Evolutionary conservation across 306 rosid genomes (phyloP), one percentile per base, ranked within the genome.

Genomic region (Vigna unguiculata): DNA sequence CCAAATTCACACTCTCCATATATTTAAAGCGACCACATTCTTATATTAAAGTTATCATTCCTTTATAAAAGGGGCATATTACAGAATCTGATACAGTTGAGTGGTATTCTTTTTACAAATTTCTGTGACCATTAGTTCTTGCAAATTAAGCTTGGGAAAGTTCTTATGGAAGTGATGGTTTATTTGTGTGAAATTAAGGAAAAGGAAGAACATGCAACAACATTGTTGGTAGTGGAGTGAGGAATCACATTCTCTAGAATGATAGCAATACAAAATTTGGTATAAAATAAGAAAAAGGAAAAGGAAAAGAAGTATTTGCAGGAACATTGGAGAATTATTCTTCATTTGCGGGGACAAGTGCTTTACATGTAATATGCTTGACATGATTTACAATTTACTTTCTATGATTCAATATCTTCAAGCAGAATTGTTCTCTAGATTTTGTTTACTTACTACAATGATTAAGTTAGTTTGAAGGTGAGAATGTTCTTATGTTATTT

Each of bases 231-330:
- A 82, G 80, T 80, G 84, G 75, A 58, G 65, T 47, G 17, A 74
- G 71, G 87, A 76, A 88, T 83, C 86, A 21, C 63, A 83, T 88
- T 83, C 89, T 67, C 70, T 14, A 10, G 17, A 11, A 43, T 43
- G 32, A 60, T 49, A 41, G 19, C 59, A 76, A 71, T 63, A 25
- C 34, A 34, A 54, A 30, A 43, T 13, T 54, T 59, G 54, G 61
- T 19, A 34, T 62, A 69, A 59, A 46, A 8, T 54, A 8, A 19
- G 43, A 32, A n/a, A 72, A 25, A 43, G 48, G 3, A 43, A 25
- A 43, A 25, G 47, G 20, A 21, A 2, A 70, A 71, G 7, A 60
- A 14, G 80, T 24, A 65, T 63, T 54, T 68, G 6, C 49, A 40
- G 2, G 58, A 54, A 49, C 49, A 16, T 61, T 78, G 75, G 28